phyloP scores from a whole-genome alignment of 1,284 basidiomycete genomes.

The Agroathelia rolfsii region DNA sequence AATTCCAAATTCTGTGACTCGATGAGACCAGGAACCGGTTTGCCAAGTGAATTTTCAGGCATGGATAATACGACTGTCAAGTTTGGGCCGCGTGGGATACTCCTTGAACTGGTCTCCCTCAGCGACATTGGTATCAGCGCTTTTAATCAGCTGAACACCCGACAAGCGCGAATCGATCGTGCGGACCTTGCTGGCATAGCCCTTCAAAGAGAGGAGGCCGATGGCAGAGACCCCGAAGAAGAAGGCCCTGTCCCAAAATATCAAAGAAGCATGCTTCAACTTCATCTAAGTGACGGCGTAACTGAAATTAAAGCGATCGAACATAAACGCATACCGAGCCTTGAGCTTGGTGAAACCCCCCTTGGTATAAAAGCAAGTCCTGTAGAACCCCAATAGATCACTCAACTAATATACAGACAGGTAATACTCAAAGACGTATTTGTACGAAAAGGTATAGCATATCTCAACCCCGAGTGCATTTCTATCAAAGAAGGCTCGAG shows the following conservation, averaged over 20 bases:
- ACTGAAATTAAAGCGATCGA: conserved; percentile 59
- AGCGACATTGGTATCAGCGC: conserved; percentile 72
- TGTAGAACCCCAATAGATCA: conserved; percentile 4
- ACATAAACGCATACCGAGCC: conserved; percentile 44
- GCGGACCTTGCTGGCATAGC: conserved; percentile 36
- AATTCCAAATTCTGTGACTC: conserved; percentile 61
- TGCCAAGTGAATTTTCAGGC: conserved; percentile 36
- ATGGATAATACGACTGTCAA: conserved; percentile 23
- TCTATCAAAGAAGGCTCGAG: conserved; percentile 45
- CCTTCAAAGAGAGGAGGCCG: conserved; percentile 32
- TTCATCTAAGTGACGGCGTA: conserved; percentile 59
- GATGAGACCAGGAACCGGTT: conserved; percentile 55
- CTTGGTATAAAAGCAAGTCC: conserved; percentile 61
- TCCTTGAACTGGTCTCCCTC: conserved; percentile 61
- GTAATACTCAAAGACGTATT: conserved; percentile 53
- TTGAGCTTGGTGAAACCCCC: conserved; percentile 56
- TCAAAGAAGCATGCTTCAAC: conserved; percentile 56
- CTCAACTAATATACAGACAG: conserved; percentile 24
- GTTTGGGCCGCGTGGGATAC: conserved; percentile 35
- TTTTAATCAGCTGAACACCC: conserved; percentile 51
- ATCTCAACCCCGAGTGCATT: conserved; percentile 57
- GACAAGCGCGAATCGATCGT: conserved; percentile 54
- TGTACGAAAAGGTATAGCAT: conserved; percentile 54
- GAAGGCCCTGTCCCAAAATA: conserved; percentile 68
- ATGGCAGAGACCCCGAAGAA: conserved; percentile 40